phyloP scores from a whole-genome alignment of 495 filamentous ascomycete species.

The Hypoxylon intermedium region DNA sequence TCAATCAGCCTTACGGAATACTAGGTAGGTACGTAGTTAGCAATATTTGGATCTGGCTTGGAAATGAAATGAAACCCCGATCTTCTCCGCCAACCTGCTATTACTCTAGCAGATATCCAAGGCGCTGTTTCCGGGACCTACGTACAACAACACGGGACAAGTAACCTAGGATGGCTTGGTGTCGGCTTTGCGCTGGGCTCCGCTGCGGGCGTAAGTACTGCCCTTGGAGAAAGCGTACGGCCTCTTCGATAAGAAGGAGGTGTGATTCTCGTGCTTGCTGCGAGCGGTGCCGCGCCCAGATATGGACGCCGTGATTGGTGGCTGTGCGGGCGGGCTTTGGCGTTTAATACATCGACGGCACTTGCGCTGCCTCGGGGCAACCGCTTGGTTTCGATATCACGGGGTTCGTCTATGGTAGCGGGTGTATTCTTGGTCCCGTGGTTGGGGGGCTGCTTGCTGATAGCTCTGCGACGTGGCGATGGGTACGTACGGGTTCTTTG shows the following conservation, averaged over 20 bases:
- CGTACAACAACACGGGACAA: neutral
- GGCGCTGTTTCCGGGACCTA: conserved; percentile 55
- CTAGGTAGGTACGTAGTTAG: too few relatives aligned
- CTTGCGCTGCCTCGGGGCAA: conserved; percentile 51
- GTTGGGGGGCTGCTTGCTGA: conserved; percentile 64
- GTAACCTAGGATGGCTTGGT: conserved; percentile 61
- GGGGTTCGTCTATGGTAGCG: conserved; percentile 52
- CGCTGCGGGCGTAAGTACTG: conserved; percentile 51
- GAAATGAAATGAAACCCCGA: too few relatives aligned
- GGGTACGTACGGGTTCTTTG: conserved; percentile 15
- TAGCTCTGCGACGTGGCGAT: conserved; percentile 54
- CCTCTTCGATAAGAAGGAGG: conserved; percentile 60
- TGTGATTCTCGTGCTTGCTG: conserved; percentile 56
- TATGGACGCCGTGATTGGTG: conserved; percentile 60
- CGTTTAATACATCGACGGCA: conserved; percentile 38
- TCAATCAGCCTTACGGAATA: too few relatives aligned
- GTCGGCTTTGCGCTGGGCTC: conserved; percentile 60
- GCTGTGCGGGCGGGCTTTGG: conserved; percentile 42
- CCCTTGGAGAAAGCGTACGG: conserved; percentile 49
- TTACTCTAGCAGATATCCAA: conserved; percentile 63
- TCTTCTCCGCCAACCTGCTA: neutral
- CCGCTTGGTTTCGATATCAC: conserved; percentile 51
- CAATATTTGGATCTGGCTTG: too few relatives aligned
- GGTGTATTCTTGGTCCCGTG: conserved; percentile 61
- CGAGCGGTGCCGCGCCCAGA: conserved; percentile 55